A percentile compares a stretch with the other conserved stretches of the same genome.
Evolutionary conservation across 2,329 filamentous ascomycete species (phyloP).

Genomic region (Alternaria triticina): DNA sequence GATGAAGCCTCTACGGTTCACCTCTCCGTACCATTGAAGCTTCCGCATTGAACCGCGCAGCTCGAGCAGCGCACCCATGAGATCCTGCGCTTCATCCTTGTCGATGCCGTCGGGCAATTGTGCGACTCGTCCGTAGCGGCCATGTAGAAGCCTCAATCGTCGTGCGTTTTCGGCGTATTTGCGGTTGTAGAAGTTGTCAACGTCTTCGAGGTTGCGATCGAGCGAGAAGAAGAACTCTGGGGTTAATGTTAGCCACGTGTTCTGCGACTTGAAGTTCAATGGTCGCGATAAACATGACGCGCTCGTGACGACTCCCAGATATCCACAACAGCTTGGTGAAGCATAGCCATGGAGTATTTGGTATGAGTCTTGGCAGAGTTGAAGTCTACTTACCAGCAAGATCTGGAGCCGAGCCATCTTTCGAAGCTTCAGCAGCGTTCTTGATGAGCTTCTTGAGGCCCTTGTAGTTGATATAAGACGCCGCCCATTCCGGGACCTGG

Average conservation of each 20-base stretch:
- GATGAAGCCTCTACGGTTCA: slow-evolving; percentile 91
- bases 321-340: not conserved
- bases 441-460: slow-evolving; percentile 96
- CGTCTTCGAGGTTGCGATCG: slow-evolving; percentile 95
- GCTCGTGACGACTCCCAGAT: not conserved
- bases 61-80: slow-evolving; percentile 88
- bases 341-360: not conserved
- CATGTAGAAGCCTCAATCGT: slow-evolving; percentile 83
- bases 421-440: slow-evolving; percentile 69
- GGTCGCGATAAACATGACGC: not conserved
- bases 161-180: slow-evolving; percentile 86
- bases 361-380: not conserved
- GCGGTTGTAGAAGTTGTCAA: slow-evolving; percentile 96
- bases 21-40: slow-evolving; percentile 96
- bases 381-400: slow-evolving; percentile 74
- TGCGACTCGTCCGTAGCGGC: slow-evolving; percentile 79
- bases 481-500: slow-evolving; percentile 86
- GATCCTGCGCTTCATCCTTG: slow-evolving; percentile 86
- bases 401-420: slow-evolving; percentile 78
- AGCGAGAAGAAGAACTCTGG: slow-evolving; percentile 96
- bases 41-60: slow-evolving; percentile 86
- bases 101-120: slow-evolving; percentile 77
- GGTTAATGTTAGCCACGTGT: slow-evolving; percentile 7
- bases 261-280: not conserved
- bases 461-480: slow-evolving; percentile 88